phyloP scores from a whole-genome alignment of 139 green algal genomes.

The Auxenochlorella pyrenoidosa region DNA sequence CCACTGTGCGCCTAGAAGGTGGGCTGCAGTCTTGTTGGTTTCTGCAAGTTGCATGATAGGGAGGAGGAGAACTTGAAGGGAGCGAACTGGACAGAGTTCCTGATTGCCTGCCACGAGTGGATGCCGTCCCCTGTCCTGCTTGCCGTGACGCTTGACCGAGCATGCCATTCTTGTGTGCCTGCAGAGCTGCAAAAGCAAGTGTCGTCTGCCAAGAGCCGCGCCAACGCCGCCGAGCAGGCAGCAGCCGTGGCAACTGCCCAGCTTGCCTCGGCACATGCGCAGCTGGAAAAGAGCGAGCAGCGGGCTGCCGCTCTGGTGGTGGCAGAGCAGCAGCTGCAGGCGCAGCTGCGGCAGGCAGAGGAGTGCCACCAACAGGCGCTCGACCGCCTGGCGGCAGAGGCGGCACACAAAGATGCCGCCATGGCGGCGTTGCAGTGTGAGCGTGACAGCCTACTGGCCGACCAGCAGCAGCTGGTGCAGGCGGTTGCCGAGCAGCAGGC shows the following conservation, averaged over 20 bases:
- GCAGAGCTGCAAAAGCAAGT: slow-evolving; percentile 19
- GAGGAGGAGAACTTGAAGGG: too few relatives aligned
- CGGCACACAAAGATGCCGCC: neutral
- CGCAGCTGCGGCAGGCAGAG: neutral
- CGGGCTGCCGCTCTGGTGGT: neutral
- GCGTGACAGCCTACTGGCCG: neutral
- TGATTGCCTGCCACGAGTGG: too few relatives aligned
- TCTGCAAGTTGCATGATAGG: too few relatives aligned
- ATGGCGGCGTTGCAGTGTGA: neutral
- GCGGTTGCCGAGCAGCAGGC: neutral
- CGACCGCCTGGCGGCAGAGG: neutral
- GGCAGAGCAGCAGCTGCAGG: slow-evolving; percentile 6
- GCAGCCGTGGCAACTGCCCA: neutral
- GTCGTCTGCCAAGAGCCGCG: neutral
- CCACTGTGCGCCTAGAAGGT: neutral
- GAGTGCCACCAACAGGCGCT: neutral
- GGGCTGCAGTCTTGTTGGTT: neutral
- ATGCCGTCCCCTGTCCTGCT: too few relatives aligned
- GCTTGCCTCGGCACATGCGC: neutral
- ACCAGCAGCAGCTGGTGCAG: neutral
- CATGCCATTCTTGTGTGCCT: neutral
- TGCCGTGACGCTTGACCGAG: neutral
- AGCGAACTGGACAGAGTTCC: too few relatives aligned
- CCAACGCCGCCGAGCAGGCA: neutral
- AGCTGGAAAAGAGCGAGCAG: neutral